Evolutionary conservation across 2,329 filamentous ascomycete species (phyloP).

Genomic region (Huntiella abstrusa): DNA sequence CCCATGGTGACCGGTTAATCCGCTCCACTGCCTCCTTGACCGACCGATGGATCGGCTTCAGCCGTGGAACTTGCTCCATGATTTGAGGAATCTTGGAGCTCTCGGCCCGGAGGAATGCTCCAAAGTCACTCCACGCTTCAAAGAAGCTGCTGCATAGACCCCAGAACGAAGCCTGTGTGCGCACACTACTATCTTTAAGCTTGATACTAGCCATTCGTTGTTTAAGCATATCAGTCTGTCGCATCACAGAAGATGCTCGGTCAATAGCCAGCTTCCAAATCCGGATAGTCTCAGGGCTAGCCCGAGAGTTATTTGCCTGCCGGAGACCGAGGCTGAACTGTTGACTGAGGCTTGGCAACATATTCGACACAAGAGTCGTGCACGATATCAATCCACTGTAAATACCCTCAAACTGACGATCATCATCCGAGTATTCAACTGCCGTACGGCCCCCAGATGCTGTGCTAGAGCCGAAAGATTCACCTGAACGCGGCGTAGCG

Average conservation of each 20-base stretch:
- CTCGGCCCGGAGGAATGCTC: constrained; percentile 35
- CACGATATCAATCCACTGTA: constrained; percentile 58
- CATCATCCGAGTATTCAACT: constrained; percentile 54
- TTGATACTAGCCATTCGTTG: constrained; percentile 60
- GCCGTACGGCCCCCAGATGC: constrained; percentile 29
- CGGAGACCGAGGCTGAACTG: constrained; percentile 48
- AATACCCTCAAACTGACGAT: constrained; percentile 64
- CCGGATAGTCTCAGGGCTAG: constrained; percentile 35
- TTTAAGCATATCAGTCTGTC: constrained; percentile 56
- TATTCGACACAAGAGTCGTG: constrained; percentile 52
- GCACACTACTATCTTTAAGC: constrained; percentile 62
- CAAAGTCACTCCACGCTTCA: constrained; percentile 49
- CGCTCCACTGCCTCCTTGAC: constrained; percentile 63
- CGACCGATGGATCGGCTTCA: constrained; percentile 64
- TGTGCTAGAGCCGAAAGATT: constrained; percentile 49
- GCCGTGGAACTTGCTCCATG: constrained; percentile 50
- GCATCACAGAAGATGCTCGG: constrained; percentile 50
- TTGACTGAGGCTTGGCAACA: constrained; percentile 48
- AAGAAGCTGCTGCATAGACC: constrained; percentile 58
- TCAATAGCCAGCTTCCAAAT: constrained; percentile 54
- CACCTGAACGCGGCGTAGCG: constrained; percentile 64
- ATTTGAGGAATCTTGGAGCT: constrained; percentile 32
- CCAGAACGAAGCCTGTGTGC: constrained; percentile 44
- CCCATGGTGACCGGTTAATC: constrained; percentile 45
- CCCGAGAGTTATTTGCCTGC: constrained; percentile 39